phyloP scores from a whole-genome alignment of 2,329 filamentous ascomycete species.

The Sporothrix variecibatus region DNA sequence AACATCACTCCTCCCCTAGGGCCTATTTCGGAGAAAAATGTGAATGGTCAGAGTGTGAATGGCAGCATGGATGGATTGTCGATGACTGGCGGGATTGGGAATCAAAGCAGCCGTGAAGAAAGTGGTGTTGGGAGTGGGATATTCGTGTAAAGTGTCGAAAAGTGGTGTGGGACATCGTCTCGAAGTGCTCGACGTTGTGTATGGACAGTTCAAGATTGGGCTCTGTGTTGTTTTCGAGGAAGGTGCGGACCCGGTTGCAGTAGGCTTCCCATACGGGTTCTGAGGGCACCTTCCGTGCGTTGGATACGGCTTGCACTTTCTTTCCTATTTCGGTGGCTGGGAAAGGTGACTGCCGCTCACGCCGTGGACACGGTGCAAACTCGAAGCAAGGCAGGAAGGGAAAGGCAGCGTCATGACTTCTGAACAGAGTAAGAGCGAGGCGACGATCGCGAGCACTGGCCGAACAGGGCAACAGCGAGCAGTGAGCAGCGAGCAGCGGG shows the following conservation, averaged over 20 bases:
- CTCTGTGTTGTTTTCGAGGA: background rate
- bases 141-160: background rate
- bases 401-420: background rate
- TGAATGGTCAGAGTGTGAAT: slow-evolving; percentile 2
- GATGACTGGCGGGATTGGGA: background rate
- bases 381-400: background rate
- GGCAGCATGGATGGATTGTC: background rate
- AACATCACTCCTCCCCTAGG: background rate
- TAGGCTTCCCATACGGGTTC: slow-evolving; percentile 1
- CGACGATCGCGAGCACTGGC: background rate
- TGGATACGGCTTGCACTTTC: background rate
- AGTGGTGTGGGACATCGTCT: background rate
- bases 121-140: background rate
- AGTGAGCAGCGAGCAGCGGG: too few species aligned
- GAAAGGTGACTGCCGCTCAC: background rate
- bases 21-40: background rate
- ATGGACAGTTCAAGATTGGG: background rate
- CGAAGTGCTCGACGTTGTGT: background rate
- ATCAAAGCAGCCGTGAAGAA: background rate
- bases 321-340: slow-evolving; percentile 12
- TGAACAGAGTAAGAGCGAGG: background rate
- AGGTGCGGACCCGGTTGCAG: background rate
- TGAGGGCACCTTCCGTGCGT: background rate
- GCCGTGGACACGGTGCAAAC: background rate
- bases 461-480: background rate